Percentiles rank a stretch among this genome's conserved stretches.
Conservation (phyloP, 2,329 filamentous ascomycete species). For the Alternaria viburni region DNA sequence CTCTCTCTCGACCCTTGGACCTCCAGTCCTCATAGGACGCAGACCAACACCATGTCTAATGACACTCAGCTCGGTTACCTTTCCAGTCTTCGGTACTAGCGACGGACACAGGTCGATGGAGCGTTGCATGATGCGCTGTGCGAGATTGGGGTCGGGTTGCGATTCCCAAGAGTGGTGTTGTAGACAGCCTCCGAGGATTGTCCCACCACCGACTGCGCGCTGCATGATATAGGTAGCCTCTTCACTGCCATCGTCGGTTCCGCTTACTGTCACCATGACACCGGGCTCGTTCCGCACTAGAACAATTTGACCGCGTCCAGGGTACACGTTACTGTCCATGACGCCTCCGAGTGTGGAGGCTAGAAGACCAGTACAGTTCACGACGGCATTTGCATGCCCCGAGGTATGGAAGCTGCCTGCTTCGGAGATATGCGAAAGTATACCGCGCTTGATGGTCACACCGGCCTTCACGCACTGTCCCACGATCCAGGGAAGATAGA, state of each 20-base stretch:
- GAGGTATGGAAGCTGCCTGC: conserved; percentile 67
- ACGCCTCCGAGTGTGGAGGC: conserved; percentile 82
- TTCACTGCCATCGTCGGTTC: conserved; percentile 73
- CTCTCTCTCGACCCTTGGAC: conserved; percentile 78
- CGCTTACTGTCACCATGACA: conserved; percentile 72
- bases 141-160: conserved; percentile 78
- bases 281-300: conserved; percentile 79
- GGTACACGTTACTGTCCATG: conserved; percentile 73
- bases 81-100: conserved; percentile 64
- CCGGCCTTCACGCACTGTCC: conserved; percentile 79
- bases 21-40: conserved; percentile 74
- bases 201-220: conserved; percentile 76
- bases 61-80: conserved; percentile 73
- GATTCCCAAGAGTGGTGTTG: conserved; percentile 81
- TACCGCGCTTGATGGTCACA: conserved; percentile 60
- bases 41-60: conserved; percentile 84
- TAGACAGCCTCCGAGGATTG: conserved; percentile 84
- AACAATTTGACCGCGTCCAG: conserved; percentile 82
- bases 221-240: conserved; percentile 85
- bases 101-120: conserved; percentile 68
- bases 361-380: conserved; percentile 86
- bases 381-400: conserved; percentile 67
- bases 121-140: conserved; percentile 83
- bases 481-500: conserved; percentile 87
- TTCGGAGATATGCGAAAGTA: conserved; percentile 71